Evolutionary conservation across 2,329 filamentous ascomycete species (phyloP).

Genomic region (Curvularia sp.): DNA sequence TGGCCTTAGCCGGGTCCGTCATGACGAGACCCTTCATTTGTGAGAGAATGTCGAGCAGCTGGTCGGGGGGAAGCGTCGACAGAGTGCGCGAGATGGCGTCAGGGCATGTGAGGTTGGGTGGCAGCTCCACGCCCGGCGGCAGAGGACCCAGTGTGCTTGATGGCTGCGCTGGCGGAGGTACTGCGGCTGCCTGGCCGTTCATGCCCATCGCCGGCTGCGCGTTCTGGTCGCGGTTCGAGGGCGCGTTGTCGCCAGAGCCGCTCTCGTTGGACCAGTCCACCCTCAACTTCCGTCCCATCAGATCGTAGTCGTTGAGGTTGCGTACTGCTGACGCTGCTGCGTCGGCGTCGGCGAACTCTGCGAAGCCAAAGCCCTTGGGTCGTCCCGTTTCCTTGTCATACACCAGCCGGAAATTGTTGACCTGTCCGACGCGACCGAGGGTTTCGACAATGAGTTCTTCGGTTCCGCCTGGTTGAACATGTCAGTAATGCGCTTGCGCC

Average conservation of each 20-base stretch:
- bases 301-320: constrained; percentile 93
- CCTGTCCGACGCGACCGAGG: constrained; percentile 87
- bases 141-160: constrained; percentile 75
- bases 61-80: constrained; percentile 81
- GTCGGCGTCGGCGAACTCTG: constrained; percentile 93
- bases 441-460: constrained; percentile 97
- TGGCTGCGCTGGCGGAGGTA: constrained; percentile 47
- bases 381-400: constrained; percentile 95
- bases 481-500: constrained; percentile 21
- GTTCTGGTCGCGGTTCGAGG: constrained; percentile 53
- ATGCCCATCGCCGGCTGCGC: constrained; percentile 50
- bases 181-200: constrained; percentile 44
- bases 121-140: constrained; percentile 83
- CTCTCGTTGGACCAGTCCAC: constrained; percentile 97
- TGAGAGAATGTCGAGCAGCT: constrained; percentile 89
- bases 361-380: constrained; percentile 96
- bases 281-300: constrained; percentile 91
- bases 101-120: constrained; percentile 80
- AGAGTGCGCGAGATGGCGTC: constrained; percentile 94
- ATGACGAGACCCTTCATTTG: constrained; percentile 94
- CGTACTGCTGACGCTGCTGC: constrained; percentile 91
- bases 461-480: constrained; percentile 72
- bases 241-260: constrained; percentile 66
- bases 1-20: constrained; percentile 81
- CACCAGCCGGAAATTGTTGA: constrained; percentile 89